Evolutionary conservation across 257 asterid species (phyloP).

Genomic region (Petunia axillaris): DNA sequence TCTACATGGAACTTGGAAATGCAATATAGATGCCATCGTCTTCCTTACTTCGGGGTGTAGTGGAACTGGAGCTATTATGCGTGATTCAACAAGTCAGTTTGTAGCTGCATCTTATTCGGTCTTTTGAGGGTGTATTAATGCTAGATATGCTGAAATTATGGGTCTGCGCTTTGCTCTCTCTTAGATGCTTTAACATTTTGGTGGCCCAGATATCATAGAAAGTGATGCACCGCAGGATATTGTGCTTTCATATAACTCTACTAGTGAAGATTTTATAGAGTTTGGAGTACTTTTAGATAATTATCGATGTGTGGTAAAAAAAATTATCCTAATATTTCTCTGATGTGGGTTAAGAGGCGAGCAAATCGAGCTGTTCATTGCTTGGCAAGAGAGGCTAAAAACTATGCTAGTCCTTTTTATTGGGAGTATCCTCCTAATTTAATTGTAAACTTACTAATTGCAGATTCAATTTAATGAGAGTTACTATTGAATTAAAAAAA

Average conservation of each 20-base stretch:
- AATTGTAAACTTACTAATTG: background rate
- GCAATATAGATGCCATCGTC: too few species aligned
- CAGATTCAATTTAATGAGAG: background rate
- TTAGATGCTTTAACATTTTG: too few species aligned
- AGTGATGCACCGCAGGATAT: background rate
- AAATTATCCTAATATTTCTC: background rate
- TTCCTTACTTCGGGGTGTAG: background rate
- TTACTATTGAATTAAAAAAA: too few species aligned
- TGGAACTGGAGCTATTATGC: background rate
- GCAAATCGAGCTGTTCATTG: background rate
- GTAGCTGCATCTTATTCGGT: background rate
- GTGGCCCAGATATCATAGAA: background rate
- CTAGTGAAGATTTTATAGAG: too few species aligned
- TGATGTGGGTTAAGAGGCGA: background rate
- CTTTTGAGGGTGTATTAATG: background rate
- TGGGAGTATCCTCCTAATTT: background rate
- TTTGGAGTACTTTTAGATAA: too few species aligned
- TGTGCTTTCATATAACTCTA: background rate
- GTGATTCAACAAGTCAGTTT: background rate
- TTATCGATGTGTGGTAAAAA: background rate
- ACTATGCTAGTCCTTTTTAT: too few species aligned
- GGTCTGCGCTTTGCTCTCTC: background rate
- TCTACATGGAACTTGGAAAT: too few species aligned
- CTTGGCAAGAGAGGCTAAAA: background rate
- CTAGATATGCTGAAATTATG: background rate